Conservation (phyloP, 2,329 filamentous ascomycete species). For the Fusarium fujikuroi region DNA sequence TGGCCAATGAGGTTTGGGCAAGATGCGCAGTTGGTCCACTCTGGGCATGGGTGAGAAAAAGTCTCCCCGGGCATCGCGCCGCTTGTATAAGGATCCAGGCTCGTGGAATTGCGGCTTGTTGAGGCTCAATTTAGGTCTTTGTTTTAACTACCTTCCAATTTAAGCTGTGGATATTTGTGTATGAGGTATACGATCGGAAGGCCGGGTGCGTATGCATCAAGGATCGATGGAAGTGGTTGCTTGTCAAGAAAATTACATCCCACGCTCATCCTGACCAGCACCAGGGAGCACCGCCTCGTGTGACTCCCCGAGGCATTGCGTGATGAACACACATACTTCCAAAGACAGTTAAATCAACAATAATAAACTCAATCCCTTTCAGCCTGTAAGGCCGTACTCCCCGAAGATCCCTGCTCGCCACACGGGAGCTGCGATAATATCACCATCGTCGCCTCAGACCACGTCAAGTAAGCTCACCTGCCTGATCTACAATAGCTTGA, state of each 20-base stretch:
- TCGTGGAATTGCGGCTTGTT: conserved; percentile 22
- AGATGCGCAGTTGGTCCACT: conserved; percentile 25
- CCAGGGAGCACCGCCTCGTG: neutral
- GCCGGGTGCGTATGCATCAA: neutral
- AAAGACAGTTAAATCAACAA: neutral
- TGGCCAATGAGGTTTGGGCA: conserved; percentile 21
- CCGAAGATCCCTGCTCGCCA: conserved; percentile 22
- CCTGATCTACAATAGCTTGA: conserved; percentile 13
- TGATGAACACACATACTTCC: neutral
- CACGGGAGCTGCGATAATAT: neutral
- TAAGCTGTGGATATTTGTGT: neutral
- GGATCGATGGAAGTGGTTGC: neutral
- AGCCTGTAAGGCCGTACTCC: conserved; percentile 32
- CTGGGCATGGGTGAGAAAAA: conserved; percentile 1
- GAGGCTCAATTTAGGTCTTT: neutral
- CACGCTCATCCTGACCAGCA: neutral
- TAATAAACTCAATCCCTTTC: neutral
- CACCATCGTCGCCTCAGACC: conserved; percentile 23
- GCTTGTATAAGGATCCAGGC: conserved; percentile 9
- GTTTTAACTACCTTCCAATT: conserved; percentile 30
- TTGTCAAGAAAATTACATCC: conserved; percentile 7
- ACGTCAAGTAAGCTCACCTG: conserved; percentile 34
- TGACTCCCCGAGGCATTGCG: conserved; percentile 19
- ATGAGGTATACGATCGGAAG: neutral
- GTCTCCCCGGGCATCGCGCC: conserved; percentile 28